Percentiles rank a stretch among this genome's conserved stretches.
Conservation (phyloP, 768 basidiomycete genomes). For the Tremella fuciformis region DNA sequence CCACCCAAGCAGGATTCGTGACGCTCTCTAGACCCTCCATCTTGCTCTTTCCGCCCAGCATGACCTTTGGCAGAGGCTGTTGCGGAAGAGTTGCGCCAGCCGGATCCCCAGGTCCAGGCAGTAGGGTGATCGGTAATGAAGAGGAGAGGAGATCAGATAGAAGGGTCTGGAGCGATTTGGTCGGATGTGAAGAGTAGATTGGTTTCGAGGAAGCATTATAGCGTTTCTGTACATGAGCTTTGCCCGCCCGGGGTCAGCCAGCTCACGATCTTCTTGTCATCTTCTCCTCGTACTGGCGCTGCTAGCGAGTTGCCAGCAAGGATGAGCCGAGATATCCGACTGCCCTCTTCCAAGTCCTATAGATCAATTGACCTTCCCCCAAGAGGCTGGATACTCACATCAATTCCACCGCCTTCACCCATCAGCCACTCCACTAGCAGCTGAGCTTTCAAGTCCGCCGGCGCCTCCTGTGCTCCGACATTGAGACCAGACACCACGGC, state of each 20-base stretch:
- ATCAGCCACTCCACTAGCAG: constrained; percentile 86
- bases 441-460: constrained; percentile 64
- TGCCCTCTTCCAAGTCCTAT: constrained; percentile 62
- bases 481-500: constrained; percentile 82
- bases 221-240: constrained; percentile 39
- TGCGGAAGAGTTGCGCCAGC: constrained; percentile 87
- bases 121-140: constrained; percentile 76
- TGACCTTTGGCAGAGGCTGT: constrained; percentile 84
- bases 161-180: constrained; percentile 64
- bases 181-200: constrained; percentile 73
- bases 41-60: constrained; percentile 67
- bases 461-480: constrained; percentile 60
- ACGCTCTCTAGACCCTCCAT: constrained; percentile 63
- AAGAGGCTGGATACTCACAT: constrained; percentile 46
- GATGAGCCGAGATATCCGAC: constrained; percentile 77
- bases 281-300: constrained; percentile 55
- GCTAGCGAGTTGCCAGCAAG: constrained; percentile 83
- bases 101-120: constrained; percentile 86
- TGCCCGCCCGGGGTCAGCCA: neutral
- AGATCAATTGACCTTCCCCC: constrained; percentile 9
- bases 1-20: constrained; percentile 87
- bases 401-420: constrained; percentile 71
- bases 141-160: constrained; percentile 69
- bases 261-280: constrained; percentile 50
- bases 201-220: constrained; percentile 40